phyloP scores from a whole-genome alignment of 2,329 filamentous ascomycete species.

The Apiospora malaysiana region DNA sequence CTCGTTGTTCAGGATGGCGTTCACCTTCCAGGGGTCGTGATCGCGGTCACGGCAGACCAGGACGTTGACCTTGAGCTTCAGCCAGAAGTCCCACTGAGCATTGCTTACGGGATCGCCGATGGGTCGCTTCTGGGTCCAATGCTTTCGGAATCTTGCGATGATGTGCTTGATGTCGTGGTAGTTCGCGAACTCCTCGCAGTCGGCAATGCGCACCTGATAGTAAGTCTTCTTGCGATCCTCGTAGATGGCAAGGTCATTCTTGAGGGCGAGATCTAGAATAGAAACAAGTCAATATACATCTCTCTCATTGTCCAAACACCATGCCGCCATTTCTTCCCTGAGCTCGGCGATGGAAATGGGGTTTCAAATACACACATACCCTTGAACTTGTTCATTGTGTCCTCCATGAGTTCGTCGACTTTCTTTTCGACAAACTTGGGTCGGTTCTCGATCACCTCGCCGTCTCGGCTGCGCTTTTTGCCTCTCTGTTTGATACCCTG shows the following conservation, averaged over 20 bases:
- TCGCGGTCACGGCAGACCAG: not conserved
- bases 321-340: not conserved
- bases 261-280: conserved; percentile 27
- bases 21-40: conserved; percentile 4
- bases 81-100: not conserved
- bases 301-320: not conserved
- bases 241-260: conserved; percentile 26
- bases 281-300: not conserved
- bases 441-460: not conserved
- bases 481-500: not conserved
- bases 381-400: conserved; percentile 16
- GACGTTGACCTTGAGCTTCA: not conserved
- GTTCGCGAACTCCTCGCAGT: conserved; percentile 2
- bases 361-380: not conserved
- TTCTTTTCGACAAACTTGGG: conserved; percentile 1
- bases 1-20: not conserved
- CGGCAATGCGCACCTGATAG: conserved; percentile 27
- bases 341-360: too few species aligned
- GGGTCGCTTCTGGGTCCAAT: not conserved
- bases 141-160: not conserved
- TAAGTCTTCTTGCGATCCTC: conserved; percentile 29
- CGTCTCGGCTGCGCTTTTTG: not conserved
- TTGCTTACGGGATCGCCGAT: not conserved
- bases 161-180: not conserved
- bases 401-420: not conserved